Evolutionary conservation across 1,139 yeast genomes (phyloP), one percentile per base, ranked within the genome.

Genomic region (Zygotorulaspora mrakii): DNA sequence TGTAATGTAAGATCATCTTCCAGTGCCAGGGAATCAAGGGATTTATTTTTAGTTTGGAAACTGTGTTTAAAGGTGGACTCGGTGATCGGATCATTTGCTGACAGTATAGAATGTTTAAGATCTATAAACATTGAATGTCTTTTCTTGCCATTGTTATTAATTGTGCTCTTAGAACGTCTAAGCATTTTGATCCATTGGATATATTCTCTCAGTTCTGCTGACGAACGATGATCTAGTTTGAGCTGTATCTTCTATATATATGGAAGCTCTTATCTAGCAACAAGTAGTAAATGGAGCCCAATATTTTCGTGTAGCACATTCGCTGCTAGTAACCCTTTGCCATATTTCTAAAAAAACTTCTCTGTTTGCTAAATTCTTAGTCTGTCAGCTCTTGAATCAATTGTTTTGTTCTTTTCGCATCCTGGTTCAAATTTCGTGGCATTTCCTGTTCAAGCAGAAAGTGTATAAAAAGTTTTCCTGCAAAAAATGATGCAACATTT

Each of bases 121-220:
- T 43, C 48, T 6, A 45, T 20, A 20, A 45, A 45, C 45, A 45
- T 43, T 12, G 57, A 53, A 24, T 50, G 55, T 40, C 57, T 50
- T 26, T 50, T 53, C 36, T 42, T 47, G 26, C 21, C 21, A 10
- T 28, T 28, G 16, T n/a, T 17, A 16, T 34, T 36, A 27, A 39
- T 25, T 27, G n/a, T n/a, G n/a, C 42, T 38, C 33, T 40, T 46
- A 5, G 45, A 32, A 17, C 48, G 43, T 38, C 46, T 45, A 17
- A 47, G 37, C 51, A 47, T 45, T 18, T 20, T 20, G n/a, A n/a
- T n/a, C n/a, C n/a, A n/a, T n/a, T n/a, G n/a, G n/a, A n/a, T n/a
- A n/a, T n/a, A n/a, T n/a, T n/a, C n/a, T n/a, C n/a, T n/a, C n/a
- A n/a, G n/a, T n/a, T n/a, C n/a, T n/a, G n/a, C n/a, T n/a, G n/a